Percentiles rank a stretch among this genome's conserved stretches.
Conservation (phyloP, 805 yeast species). For the Torulaspora microellipsoides region DNA sequence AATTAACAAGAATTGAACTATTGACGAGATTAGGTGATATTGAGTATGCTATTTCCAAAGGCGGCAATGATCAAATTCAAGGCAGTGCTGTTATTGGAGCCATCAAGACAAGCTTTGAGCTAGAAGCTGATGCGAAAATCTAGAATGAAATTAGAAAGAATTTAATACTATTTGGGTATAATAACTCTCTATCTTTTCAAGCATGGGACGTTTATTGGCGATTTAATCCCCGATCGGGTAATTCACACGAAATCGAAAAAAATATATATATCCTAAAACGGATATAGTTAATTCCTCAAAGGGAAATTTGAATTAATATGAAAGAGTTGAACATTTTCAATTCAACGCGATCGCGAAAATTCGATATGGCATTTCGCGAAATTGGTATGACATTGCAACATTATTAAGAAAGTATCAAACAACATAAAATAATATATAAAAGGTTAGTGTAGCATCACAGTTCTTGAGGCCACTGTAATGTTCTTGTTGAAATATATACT, state of each 20-base stretch:
- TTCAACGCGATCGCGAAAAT: too few species aligned
- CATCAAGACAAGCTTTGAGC: constrained; percentile 49
- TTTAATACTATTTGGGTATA: constrained; percentile 5
- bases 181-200: background rate
- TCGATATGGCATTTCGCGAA: too few species aligned
- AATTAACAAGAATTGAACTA: constrained; percentile 54
- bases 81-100: constrained; percentile 87
- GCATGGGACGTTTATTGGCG: constrained; percentile 1
- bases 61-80: constrained; percentile 89
- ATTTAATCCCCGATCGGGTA: constrained; percentile 1
- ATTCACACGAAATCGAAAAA: constrained; percentile 4
- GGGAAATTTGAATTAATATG: too few species aligned
- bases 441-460: too few species aligned
- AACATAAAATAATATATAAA: too few species aligned
- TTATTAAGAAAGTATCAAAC: too few species aligned
- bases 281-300: too few species aligned
- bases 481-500: too few species aligned
- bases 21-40: constrained; percentile 75
- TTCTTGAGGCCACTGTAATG: too few species aligned
- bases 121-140: constrained; percentile 26
- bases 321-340: too few species aligned
- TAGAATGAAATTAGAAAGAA: background rate
- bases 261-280: background rate
- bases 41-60: constrained; percentile 86
- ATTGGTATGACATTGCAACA: too few species aligned